Evolutionary conservation across 2,329 filamentous ascomycete genomes (phyloP).

Genomic region (Septoria petroselini): DNA sequence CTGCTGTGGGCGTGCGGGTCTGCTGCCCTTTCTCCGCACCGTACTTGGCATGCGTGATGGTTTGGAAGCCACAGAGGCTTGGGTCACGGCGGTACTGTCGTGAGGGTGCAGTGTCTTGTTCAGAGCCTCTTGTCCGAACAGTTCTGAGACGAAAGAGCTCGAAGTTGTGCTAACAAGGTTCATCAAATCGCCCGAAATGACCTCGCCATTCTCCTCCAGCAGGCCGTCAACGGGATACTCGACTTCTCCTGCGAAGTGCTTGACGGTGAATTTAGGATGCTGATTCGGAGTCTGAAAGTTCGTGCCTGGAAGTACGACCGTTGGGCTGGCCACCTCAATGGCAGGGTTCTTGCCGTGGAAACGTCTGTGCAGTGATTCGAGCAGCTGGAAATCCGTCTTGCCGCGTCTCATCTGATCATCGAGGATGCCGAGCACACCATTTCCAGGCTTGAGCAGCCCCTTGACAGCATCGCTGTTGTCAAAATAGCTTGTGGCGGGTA

Average conservation of each 20-base stretch:
- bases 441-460: conserved; percentile 85
- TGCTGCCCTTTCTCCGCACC: conserved; percentile 71
- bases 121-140: conserved; percentile 94
- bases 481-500: conserved; percentile 92
- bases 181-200: conserved; percentile 93
- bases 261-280: conserved; percentile 79
- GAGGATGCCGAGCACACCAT: conserved; percentile 87
- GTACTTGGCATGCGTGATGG: conserved; percentile 90
- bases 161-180: conserved; percentile 86
- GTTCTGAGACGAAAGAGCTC: conserved; percentile 80
- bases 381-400: conserved; percentile 80
- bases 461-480: conserved; percentile 95
- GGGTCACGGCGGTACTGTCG: conserved; percentile 86
- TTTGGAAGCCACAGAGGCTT: conserved; percentile 94
- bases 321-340: conserved; percentile 73
- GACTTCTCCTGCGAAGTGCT: conserved; percentile 93
- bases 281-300: conserved; percentile 85
- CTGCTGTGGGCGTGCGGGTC: conserved; percentile 44
- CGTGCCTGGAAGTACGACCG: conserved; percentile 74
- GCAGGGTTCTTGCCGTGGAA: conserved; percentile 94
- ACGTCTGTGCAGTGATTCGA: conserved; percentile 86
- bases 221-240: conserved; percentile 86
- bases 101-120: conserved; percentile 91
- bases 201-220: conserved; percentile 91
- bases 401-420: conserved; percentile 93